phyloP scores from a whole-genome alignment of 2,329 filamentous ascomycete genomes.

The Neonectria neomacrospora region DNA sequence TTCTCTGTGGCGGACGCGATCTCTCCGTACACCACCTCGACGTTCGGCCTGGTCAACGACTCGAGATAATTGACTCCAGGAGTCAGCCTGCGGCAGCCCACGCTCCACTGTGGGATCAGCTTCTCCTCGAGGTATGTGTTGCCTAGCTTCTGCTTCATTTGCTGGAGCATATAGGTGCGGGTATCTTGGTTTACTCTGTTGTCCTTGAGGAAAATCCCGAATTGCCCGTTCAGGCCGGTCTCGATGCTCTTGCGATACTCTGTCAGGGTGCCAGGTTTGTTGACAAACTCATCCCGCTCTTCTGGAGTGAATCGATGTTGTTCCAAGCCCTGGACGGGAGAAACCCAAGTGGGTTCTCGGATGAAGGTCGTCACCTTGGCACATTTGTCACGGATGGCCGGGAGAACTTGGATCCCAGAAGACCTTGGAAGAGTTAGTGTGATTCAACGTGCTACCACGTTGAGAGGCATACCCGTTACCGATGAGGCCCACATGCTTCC shows the following conservation, averaged over 20 bases:
- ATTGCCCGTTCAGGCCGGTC: conserved; percentile 57
- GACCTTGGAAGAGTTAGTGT: conserved; percentile 32
- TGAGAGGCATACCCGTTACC: conserved; percentile 50
- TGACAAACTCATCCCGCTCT: conserved; percentile 54
- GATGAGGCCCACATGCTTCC: conserved; percentile 55
- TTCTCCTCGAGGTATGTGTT: conserved; percentile 61
- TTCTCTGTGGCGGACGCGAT: conserved; percentile 52
- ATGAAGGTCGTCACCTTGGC: conserved; percentile 61
- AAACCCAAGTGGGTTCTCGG: conserved; percentile 62
- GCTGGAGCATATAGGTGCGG: conserved; percentile 52
- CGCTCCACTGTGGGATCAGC: conserved; percentile 61
- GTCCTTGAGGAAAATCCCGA: conserved; percentile 58
- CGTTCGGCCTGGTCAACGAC: conserved; percentile 58
- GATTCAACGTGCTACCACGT: background rate
- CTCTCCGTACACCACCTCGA: conserved; percentile 57
- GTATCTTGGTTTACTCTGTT: conserved; percentile 53
- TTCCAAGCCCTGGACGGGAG: conserved; percentile 55
- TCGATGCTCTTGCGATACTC: conserved; percentile 58
- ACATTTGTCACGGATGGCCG: conserved; percentile 55
- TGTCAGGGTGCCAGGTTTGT: conserved; percentile 52
- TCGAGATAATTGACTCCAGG: conserved; percentile 63
- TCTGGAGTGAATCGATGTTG: conserved; percentile 54
- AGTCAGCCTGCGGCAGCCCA: conserved; percentile 62
- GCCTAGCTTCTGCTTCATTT: conserved; percentile 53
- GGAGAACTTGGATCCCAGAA: conserved; percentile 60